Evolutionary conservation across 139 green algal genomes (phyloP).

Genomic region (Spirogloea muscicola): DNA sequence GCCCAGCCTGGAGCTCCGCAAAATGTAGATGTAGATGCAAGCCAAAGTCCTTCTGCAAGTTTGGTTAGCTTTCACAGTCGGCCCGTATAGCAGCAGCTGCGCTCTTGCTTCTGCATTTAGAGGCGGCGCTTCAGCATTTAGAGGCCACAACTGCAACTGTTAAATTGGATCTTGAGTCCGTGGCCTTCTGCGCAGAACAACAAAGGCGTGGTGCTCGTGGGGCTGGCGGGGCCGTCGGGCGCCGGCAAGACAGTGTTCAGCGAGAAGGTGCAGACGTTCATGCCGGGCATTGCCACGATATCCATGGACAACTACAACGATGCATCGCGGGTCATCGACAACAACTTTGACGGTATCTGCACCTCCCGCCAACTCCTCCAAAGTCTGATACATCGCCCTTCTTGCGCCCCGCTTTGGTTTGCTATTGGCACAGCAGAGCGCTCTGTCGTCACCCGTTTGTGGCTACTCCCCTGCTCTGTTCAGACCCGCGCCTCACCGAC

Average conservation of each 20-base stretch:
- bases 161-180: too few species aligned
- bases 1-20: too few species aligned
- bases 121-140: too few species aligned
- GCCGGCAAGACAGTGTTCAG: slow-evolving; percentile 89
- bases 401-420: not conserved
- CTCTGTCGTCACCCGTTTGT: not conserved
- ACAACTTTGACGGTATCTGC: slow-evolving; percentile 71
- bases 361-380: not conserved
- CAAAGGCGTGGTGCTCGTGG: slow-evolving; percentile 49
- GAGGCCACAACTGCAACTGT: too few species aligned
- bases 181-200: slow-evolving; percentile 12
- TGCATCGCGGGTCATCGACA: slow-evolving; percentile 69
- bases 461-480: not conserved
- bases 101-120: too few species aligned
- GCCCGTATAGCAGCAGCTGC: too few species aligned
- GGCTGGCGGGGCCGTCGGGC: slow-evolving; percentile 78
- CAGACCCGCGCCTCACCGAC: slow-evolving; percentile 90
- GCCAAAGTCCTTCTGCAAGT: too few species aligned
- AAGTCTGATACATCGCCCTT: not conserved
- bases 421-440: not conserved
- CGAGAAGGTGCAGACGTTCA: slow-evolving; percentile 75
- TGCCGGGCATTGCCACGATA: slow-evolving; percentile 82
- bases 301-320: slow-evolving; percentile 99
- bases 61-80: too few species aligned
- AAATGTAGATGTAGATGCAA: too few species aligned